Conservation (phyloP, 2,329 filamentous ascomycete species). For the Aspergillus udagawae region DNA sequence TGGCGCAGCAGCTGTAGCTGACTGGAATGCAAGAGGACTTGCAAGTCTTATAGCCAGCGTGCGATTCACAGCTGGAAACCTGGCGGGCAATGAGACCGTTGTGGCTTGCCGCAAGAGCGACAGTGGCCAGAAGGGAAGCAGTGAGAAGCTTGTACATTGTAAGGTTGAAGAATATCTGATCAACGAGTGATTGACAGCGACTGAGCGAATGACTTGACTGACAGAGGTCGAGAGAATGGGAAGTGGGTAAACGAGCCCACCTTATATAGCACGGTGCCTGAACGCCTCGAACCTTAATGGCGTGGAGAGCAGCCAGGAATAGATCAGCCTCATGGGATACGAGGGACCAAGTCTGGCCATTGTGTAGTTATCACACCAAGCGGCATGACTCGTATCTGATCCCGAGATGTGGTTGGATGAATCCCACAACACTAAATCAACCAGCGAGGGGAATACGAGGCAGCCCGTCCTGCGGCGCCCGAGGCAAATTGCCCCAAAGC, state of each 20-base stretch:
- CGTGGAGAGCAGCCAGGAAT: background rate
- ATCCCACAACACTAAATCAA: background rate
- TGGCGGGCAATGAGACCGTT: background rate
- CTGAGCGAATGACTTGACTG: background rate
- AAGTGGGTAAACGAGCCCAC: too few relatives aligned
- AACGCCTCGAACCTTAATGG: too few relatives aligned
- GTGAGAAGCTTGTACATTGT: background rate
- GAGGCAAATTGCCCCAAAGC: background rate
- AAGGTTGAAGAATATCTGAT: background rate
- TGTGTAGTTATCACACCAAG: too few relatives aligned
- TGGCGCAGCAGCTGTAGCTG: constrained; percentile 3
- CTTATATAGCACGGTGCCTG: too few relatives aligned
- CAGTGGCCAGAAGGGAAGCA: background rate
- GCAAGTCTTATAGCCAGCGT: background rate
- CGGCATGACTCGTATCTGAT: background rate
- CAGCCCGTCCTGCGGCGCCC: background rate
- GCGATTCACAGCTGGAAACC: background rate
- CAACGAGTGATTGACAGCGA: background rate
- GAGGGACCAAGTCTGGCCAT: background rate
- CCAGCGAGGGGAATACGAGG: background rate
- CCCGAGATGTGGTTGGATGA: background rate
- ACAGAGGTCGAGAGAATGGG: too few relatives aligned
- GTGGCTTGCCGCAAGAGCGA: background rate
- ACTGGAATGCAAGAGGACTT: background rate
- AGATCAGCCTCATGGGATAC: background rate